phyloP scores from a whole-genome alignment of 192 early-diverging fungal species.

The Phycomyces blakesleeanus region DNA sequence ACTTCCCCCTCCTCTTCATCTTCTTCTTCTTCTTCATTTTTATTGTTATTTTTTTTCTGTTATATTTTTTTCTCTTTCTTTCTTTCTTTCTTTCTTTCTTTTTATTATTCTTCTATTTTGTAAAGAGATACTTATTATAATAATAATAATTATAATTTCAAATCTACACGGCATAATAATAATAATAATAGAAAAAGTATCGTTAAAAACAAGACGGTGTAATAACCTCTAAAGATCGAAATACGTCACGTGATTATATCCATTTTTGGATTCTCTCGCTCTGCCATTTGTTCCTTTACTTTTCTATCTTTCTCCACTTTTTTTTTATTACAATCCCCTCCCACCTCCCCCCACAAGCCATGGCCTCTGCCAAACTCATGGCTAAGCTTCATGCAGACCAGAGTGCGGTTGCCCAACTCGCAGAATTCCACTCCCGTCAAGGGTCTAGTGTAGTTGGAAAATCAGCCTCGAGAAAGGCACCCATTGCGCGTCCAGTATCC shows the following conservation, averaged over 20 bases:
- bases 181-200: neutral
- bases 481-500: conserved; percentile 4
- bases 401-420: conserved; percentile 25
- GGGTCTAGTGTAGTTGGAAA: conserved; percentile 11
- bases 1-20: neutral
- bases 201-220: neutral
- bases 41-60: too few relatives aligned
- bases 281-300: neutral
- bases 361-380: conserved; percentile 30
- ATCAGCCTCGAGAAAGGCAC: conserved; percentile 1
- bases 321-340: neutral
- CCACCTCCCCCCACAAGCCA: neutral
- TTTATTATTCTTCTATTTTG: too few relatives aligned
- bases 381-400: conserved; percentile 29
- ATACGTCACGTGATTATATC: neutral
- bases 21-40: neutral
- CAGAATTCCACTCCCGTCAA: conserved; percentile 22
- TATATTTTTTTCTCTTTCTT: too few relatives aligned
- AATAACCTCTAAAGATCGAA: neutral
- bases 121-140: too few relatives aligned
- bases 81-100: too few relatives aligned
- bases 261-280: too few relatives aligned
- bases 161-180: too few relatives aligned
- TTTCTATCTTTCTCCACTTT: conserved; percentile 5
- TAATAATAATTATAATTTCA: too few relatives aligned